Evolutionary conservation across 352 stramenopile genomes (phyloP), one percentile per base, ranked within the genome.

Genomic region (Globisporangium viniferum): DNA sequence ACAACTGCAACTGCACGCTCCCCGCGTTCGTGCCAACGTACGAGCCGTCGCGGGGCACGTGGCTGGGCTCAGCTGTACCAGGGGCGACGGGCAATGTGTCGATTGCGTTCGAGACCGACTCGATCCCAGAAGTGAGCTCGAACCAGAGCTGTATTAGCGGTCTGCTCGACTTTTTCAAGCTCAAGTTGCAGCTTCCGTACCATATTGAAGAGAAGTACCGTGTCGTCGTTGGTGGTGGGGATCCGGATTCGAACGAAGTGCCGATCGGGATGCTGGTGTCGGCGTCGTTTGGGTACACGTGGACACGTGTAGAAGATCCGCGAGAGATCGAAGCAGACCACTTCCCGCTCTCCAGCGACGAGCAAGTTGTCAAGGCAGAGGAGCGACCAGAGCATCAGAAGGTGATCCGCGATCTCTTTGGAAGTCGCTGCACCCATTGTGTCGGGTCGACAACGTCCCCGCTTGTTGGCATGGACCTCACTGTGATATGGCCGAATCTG

Each of bases 1-100:
- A 81, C 59, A 92, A 91, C 65, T 92, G 82, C 63, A 93, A 93
- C 66, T 95, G 88, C 65, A 92, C 88, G 22, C 79, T 95, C 18
- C 88, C 88, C 2, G 85, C 76, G 18, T 93, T 95, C 59, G 85
- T 93, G 29, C 84, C 82, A 0, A 72, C 92, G 24, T 73, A 81
- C 55, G 77, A 89, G 56, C 72, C 82, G 2, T 79, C 75, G n/a
- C 65, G 72, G n/a, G 80, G 82, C 18, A 81, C 72, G 41, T 93
- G 78, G 82, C 78, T 93, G 27, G 88, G 88, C 31, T 82, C 80
- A 0, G 85, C 88, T 0, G 75, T 92, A 14, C 85, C 88, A 15
- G 88, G 88, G 1, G 73, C 82, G 4, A 91, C 79, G 3, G 86
- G 88, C 3, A 95, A 89, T 58, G 82, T 93, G 7, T 88, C 85